Evolutionary conservation across 2,329 filamentous ascomycete species (phyloP).

Genomic region (Sclerotinia borealis): DNA sequence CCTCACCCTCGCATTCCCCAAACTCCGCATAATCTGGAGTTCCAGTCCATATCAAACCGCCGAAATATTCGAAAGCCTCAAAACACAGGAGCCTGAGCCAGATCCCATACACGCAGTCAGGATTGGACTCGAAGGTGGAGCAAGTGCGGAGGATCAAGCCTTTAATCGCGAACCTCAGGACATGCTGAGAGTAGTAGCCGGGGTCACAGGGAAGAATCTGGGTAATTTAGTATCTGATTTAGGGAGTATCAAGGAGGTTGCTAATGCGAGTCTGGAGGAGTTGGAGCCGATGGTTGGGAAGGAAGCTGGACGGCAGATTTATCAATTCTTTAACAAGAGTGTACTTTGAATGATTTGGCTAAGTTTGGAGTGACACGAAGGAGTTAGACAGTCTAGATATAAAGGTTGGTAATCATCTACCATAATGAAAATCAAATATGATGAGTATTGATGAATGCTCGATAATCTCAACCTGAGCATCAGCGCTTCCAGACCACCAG

Average conservation of each 20-base stretch:
- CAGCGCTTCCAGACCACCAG: too few species aligned
- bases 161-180: slow-evolving; percentile 87
- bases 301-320: slow-evolving; percentile 69
- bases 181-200: slow-evolving; percentile 80
- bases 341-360: slow-evolving; percentile 25
- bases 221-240: slow-evolving; percentile 65
- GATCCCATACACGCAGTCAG: slow-evolving; percentile 83
- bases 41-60: slow-evolving; percentile 91
- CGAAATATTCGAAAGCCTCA: slow-evolving; percentile 91
- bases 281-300: slow-evolving; percentile 69
- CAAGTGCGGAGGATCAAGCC: slow-evolving; percentile 58
- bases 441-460: not conserved
- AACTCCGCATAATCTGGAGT: slow-evolving; percentile 88
- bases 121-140: slow-evolving; percentile 64
- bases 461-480: not conserved
- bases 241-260: slow-evolving; percentile 73
- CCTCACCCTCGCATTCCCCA: slow-evolving; percentile 85
- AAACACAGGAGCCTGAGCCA: slow-evolving; percentile 82
- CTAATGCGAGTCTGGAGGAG: slow-evolving; percentile 74
- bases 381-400: not conserved
- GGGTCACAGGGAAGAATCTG: slow-evolving; percentile 74
- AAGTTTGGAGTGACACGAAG: not conserved
- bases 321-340: slow-evolving; percentile 66
- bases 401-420: too few species aligned
- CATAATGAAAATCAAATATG: not conserved